Evolutionary conservation across 805 yeast genomes (phyloP), one percentile per base, ranked within the genome.

Genomic region (Kodamaea nitidulidarum): DNA sequence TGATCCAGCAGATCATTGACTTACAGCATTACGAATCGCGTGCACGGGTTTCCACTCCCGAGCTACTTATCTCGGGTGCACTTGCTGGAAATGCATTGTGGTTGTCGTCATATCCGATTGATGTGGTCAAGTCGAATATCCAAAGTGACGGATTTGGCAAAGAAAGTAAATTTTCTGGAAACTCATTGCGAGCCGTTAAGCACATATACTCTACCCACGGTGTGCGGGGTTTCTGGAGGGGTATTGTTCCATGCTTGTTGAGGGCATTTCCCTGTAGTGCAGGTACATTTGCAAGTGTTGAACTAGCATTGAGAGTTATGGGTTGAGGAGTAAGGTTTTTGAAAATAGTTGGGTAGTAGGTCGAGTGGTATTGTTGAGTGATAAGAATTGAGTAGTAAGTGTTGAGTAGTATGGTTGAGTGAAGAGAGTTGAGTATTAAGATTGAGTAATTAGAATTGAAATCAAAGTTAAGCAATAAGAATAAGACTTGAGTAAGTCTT

Each of bases 241-340:
- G 84, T 7, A 65, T 78, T 31, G 73, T 67, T 0, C 84, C 84
- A 0, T 75, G 83, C 15, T 61, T 78, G 30, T 42, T 76, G 3
- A 67, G 84, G 50, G 84, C 84, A 0, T 69, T 76, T 29, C 84
- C 84, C 3, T 76, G 82, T 48, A 72, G 80, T 52, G 85, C 90
- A 1, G 85, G 85, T 11, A 83, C 91, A 0, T 83, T 83, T 67
- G 85, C 88, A 2, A 76, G 83, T 10, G 90, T 83, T 2, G 91
- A 83, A 52, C 63, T 77, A 40, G 81, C 87, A 0, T 57, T 83
- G 43, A 60, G 91, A 36, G 28, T 74, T 10, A 56, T 80, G 63
- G 78, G 76, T 4, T 79, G 16, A 27, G 6, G 28, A 25, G 28
- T 9, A 11, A n/a, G 12, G 12, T 9, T 9, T 10, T 9, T 10